Conservation (phyloP, 306 rosid genomes). For the Hippophae tibetana region DNA sequence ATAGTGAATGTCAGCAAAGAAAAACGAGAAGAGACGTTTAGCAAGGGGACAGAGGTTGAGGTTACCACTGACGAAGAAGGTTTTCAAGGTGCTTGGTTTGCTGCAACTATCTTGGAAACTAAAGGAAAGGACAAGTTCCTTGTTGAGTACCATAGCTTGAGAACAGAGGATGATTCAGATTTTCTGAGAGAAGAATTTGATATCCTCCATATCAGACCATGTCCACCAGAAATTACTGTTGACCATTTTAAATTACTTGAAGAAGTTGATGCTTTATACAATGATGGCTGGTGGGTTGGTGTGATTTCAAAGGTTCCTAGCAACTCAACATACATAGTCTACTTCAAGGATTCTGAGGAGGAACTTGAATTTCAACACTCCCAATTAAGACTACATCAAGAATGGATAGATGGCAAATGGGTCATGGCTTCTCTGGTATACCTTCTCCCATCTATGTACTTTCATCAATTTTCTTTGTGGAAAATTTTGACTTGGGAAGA, state of each 20-base stretch:
- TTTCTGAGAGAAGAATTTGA: constrained; percentile 33
- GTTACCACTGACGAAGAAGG: constrained; percentile 40
- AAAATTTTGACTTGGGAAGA: background rate
- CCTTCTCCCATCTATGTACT: background rate
- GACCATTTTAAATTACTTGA: constrained; percentile 21
- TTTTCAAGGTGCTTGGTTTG: constrained; percentile 39
- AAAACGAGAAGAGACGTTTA: constrained; percentile 3
- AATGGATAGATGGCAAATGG: constrained; percentile 39
- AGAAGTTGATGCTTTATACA: constrained; percentile 30
- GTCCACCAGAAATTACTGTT: constrained; percentile 12
- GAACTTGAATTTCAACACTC: constrained; percentile 23
- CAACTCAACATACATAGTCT: constrained; percentile 19
- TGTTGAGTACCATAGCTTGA: constrained; percentile 28
- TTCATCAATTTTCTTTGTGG: background rate
- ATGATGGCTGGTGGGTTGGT: constrained; percentile 44
- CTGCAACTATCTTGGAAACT: constrained; percentile 16
- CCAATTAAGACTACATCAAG: constrained; percentile 33
- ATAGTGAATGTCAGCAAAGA: background rate
- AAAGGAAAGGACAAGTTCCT: constrained; percentile 22
- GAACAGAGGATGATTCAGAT: constrained; percentile 25
- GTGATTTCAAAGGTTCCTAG: constrained; percentile 21
- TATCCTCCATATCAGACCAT: constrained; percentile 23
- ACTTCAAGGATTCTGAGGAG: constrained; percentile 22
- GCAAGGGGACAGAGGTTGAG: constrained; percentile 26
- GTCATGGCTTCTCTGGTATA: constrained; percentile 28